Percentiles rank a stretch among this genome's conserved stretches.
Conservation (phyloP, 2,329 filamentous ascomycete species). For the Stemphylium lycopersici region DNA sequence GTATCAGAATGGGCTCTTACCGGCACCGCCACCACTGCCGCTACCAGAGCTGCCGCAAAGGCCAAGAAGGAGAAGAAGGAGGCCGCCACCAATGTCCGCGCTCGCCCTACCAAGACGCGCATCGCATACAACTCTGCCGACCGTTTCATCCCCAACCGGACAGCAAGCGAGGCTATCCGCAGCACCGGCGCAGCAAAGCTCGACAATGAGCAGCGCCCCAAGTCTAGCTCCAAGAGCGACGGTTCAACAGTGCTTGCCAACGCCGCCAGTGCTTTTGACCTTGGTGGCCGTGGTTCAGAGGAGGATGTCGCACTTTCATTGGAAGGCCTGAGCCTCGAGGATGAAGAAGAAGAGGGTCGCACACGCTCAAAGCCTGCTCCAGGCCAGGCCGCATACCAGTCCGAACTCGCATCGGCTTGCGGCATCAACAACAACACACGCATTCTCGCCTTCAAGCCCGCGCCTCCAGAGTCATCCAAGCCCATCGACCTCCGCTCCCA, state of each 20-base stretch:
- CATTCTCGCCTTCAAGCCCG: constrained; percentile 97
- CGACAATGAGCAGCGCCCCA: constrained; percentile 65
- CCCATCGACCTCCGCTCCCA: constrained; percentile 96
- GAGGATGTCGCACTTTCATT: constrained; percentile 79
- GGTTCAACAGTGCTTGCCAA: constrained; percentile 78
- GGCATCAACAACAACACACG: constrained; percentile 92
- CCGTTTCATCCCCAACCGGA: constrained; percentile 94
- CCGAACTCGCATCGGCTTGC: constrained; percentile 86
- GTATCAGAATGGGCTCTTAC: constrained; percentile 92
- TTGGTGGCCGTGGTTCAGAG: constrained; percentile 64
- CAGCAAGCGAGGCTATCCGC: constrained; percentile 84
- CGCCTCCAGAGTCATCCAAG: constrained; percentile 96
- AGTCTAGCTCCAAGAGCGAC: constrained; percentile 71
- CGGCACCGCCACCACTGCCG: constrained; percentile 68
- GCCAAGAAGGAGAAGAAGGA: constrained; percentile 47
- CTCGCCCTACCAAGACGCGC: constrained; percentile 46
- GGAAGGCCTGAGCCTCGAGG: constrained; percentile 78
- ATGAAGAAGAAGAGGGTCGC: constrained; percentile 66
- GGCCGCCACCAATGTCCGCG: constrained; percentile 29
- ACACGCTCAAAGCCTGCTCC: constrained; percentile 80
- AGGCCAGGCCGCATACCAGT: constrained; percentile 88
- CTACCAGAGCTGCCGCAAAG: constrained; percentile 55
- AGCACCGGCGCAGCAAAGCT: constrained; percentile 85
- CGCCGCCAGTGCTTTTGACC: constrained; percentile 70
- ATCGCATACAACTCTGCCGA: constrained; percentile 73